phyloP scores from a whole-genome alignment of 1,139 yeast species.

The Saccharomyces hybrid region DNA sequence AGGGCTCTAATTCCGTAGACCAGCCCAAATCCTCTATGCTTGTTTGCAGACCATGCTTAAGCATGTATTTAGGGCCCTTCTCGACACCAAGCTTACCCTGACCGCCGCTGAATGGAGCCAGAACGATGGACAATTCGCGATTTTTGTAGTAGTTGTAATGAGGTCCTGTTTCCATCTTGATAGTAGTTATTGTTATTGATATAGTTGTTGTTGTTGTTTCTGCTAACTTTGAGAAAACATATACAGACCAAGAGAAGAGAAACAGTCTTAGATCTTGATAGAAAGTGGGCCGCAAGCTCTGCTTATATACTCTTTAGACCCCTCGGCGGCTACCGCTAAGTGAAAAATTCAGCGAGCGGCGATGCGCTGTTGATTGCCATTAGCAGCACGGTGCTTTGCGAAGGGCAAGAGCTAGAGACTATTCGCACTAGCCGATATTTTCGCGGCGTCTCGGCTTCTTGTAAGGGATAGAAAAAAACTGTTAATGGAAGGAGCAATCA shows the following conservation, averaged over 20 bases:
- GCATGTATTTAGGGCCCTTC: conserved; percentile 77
- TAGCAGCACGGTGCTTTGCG: not conserved
- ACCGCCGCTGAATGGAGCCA: conserved; percentile 95
- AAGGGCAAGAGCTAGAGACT: not conserved
- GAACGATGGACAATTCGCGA: conserved; percentile 54
- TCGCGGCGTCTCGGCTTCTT: not conserved
- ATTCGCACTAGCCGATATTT: not conserved
- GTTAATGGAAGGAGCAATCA: not conserved
- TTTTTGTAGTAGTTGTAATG: conserved; percentile 47
- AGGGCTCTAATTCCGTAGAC: conserved; percentile 50
- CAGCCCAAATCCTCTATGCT: conserved; percentile 68
- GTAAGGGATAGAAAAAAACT: not conserved
- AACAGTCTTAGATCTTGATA: not conserved
- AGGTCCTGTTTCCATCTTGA: conserved; percentile 13
- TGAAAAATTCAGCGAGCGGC: not conserved
- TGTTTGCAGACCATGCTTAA: conserved; percentile 61
- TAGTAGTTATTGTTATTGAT: not conserved
- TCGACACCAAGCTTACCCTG: conserved; percentile 94
- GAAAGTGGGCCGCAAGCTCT: not conserved
- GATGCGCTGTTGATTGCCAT: not conserved
- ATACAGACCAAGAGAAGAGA: not conserved
- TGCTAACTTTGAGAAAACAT: not conserved
- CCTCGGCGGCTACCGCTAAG: conserved; percentile 1
- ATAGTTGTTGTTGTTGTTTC: not conserved
- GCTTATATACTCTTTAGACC: not conserved